A percentile compares a stretch with the other conserved stretches of the same genome.
These are phyloP conservation scores for Xylaria scruposa DNA, from an alignment of 495 filamentous ascomycete genomes.

Conservation along the genomic window DNA sequence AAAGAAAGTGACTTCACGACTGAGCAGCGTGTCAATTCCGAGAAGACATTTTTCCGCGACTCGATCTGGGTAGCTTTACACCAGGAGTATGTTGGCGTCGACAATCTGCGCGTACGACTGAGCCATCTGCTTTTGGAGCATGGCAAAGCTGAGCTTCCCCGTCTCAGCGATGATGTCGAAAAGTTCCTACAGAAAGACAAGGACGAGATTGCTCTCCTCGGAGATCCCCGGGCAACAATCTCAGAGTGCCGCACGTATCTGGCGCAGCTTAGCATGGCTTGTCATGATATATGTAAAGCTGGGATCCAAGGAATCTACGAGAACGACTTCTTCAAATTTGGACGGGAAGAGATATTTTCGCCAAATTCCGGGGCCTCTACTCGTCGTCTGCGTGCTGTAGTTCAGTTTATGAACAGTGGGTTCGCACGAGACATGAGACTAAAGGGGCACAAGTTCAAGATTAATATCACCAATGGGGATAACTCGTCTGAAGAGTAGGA, in stretches of 20 bases:
- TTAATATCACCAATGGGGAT: background rate
- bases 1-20: background rate
- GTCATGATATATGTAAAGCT: constrained; percentile 1
- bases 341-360: background rate
- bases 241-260: background rate
- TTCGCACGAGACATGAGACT: background rate
- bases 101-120: background rate
- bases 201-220: background rate
- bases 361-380: background rate
- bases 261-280: constrained; percentile 1
- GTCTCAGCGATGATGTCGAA: constrained; percentile 2
- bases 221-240: background rate
- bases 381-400: background rate
- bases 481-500: background rate
- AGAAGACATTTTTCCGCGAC: constrained; percentile 3
- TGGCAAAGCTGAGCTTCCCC: background rate
- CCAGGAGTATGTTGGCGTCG: background rate
- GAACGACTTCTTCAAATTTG: background rate
- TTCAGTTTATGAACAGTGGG: constrained; percentile 2
- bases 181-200: background rate
- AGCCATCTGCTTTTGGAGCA: constrained; percentile 3
- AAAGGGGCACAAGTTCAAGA: constrained; percentile 12
- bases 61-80: background rate
- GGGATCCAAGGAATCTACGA: background rate
- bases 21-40: background rate